phyloP scores from a whole-genome alignment of 306 rosid genomes.

The Clitoria ternatea region DNA sequence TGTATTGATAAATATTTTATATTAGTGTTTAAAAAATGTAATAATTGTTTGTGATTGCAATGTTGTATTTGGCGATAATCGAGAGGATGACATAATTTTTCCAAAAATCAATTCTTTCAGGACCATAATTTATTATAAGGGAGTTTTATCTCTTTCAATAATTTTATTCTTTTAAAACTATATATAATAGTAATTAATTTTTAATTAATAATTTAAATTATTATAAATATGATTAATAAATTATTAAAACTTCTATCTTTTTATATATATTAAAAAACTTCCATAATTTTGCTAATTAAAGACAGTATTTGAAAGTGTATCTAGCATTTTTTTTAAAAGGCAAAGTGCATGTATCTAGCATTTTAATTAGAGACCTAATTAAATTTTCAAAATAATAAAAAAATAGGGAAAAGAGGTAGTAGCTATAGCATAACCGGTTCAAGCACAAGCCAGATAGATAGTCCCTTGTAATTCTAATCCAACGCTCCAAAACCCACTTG shows the following conservation, averaged over 20 bases:
- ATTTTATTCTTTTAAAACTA: too few species aligned
- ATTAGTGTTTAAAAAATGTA: neutral
- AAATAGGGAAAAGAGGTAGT: neutral
- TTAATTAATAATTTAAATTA: too few species aligned
- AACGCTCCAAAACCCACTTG: constrained; percentile 38
- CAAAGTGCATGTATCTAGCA: neutral
- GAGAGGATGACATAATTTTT: too few species aligned
- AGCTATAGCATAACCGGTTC: neutral
- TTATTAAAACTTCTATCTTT: neutral
- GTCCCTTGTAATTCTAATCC: constrained; percentile 30
- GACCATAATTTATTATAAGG: too few species aligned
- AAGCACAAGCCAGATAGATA: neutral
- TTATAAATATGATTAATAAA: neutral
- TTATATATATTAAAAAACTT: too few species aligned
- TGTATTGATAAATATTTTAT: neutral
- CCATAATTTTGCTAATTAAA: too few species aligned
- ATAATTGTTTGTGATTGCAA: neutral
- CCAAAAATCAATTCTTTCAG: too few species aligned
- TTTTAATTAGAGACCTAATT: neutral
- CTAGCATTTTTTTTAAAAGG: neutral
- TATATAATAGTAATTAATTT: too few species aligned
- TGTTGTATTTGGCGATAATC: neutral
- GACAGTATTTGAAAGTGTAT: too few species aligned
- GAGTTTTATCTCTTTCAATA: too few species aligned
- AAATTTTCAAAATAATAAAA: neutral